phyloP scores from a whole-genome alignment of 2,329 filamentous ascomycete species.

The Talaromyces sp. region DNA sequence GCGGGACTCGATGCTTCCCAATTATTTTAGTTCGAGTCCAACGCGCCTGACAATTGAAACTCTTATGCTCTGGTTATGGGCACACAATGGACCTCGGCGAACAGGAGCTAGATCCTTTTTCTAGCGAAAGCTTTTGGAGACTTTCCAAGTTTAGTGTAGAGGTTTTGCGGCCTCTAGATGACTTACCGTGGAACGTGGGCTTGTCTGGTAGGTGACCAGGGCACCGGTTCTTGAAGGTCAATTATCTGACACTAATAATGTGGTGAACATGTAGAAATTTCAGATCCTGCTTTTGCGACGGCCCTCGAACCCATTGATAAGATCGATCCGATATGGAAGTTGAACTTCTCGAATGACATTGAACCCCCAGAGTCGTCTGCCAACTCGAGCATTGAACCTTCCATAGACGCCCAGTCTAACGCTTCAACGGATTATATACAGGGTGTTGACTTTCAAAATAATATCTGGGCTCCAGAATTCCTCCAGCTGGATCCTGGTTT shows the following conservation, averaged over 20 bases:
- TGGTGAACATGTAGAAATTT: conserved; percentile 12
- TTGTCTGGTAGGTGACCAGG: conserved; percentile 34
- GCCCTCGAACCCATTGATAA: conserved; percentile 25
- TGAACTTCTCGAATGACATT: conserved; percentile 35
- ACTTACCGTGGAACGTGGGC: conserved; percentile 37
- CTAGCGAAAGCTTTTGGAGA: conserved; percentile 40
- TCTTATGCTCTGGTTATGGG: conserved; percentile 15
- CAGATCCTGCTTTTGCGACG: conserved; percentile 25
- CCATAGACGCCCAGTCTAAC: conserved; percentile 22
- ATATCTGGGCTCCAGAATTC: conserved; percentile 41
- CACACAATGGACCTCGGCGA: conserved; percentile 32
- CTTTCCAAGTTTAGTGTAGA: conserved; percentile 43
- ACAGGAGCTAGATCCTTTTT: conserved; percentile 35
- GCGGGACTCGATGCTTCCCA: conserved; percentile 18
- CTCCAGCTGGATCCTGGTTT: conserved; percentile 18
- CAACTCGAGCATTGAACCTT: conserved; percentile 23
- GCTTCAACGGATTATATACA: conserved; percentile 2
- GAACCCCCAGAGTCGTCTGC: conserved; percentile 23
- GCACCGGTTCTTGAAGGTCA: background rate
- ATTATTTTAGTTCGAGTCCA: conserved; percentile 9
- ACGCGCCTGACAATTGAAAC: conserved; percentile 4
- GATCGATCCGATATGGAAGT: conserved; percentile 31
- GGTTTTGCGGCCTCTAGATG: conserved; percentile 39
- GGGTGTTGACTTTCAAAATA: conserved; percentile 19
- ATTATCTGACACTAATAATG: conserved; percentile 5